Percentiles rank a stretch among this genome's conserved stretches.
Conservation (phyloP, 2,329 filamentous ascomycete species). For the Blumeria hordei region DNA sequence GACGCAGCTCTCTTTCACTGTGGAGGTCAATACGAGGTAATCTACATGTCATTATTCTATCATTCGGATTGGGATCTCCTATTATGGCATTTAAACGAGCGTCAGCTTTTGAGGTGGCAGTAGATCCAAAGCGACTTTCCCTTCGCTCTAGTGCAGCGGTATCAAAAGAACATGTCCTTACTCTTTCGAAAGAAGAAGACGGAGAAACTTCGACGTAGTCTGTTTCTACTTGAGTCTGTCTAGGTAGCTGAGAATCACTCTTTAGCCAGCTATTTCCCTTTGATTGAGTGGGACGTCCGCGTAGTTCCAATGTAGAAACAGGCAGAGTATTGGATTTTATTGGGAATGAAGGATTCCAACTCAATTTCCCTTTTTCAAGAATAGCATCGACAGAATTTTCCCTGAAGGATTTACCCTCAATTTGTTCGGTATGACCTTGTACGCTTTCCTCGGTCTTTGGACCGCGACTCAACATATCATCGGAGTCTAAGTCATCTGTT, state of each 20-base stretch:
- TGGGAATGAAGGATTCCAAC: slow-evolving; percentile 16
- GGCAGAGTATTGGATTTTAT: slow-evolving; percentile 21
- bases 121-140: slow-evolving; percentile 3
- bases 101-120: slow-evolving; percentile 9
- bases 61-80: slow-evolving; percentile 13
- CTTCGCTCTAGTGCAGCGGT: too few relatives aligned
- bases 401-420: slow-evolving; percentile 18
- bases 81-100: slow-evolving; percentile 16
- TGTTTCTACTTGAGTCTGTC: slow-evolving; percentile 16
- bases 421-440: slow-evolving; percentile 16
- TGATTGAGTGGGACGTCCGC: too few relatives aligned
- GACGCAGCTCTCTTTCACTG: slow-evolving; percentile 10
- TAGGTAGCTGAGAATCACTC: neutral
- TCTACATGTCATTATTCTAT: slow-evolving; percentile 7
- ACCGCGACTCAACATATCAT: slow-evolving; percentile 12
- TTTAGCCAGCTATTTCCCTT: neutral
- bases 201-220: slow-evolving; percentile 19
- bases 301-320: too few relatives aligned
- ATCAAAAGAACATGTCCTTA: too few relatives aligned
- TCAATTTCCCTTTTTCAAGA: slow-evolving; percentile 4
- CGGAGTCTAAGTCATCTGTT: slow-evolving; percentile 23
- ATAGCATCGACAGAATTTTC: slow-evolving; percentile 13
- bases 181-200: slow-evolving; percentile 10
- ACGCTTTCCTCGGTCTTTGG: slow-evolving; percentile 6
- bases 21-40: slow-evolving; percentile 21